Evolutionary conservation across 352 stramenopile genomes (phyloP).

Genomic region (Globisporangium recalcitrans): DNA sequence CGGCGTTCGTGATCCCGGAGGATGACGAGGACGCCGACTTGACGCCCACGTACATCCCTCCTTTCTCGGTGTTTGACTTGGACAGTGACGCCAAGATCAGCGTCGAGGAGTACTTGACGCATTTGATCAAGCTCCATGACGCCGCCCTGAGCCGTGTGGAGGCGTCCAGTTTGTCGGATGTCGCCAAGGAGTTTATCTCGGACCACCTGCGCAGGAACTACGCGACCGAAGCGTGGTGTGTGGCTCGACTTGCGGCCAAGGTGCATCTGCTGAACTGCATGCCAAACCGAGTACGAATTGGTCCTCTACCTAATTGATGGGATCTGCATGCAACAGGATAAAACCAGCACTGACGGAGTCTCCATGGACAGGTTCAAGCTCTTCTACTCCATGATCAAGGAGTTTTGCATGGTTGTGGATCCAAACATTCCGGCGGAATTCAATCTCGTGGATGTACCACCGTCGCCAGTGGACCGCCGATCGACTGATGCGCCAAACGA

Average conservation of each 20-base stretch:
- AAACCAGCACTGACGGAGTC: background rate
- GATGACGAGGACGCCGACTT: background rate
- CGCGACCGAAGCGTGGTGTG: constrained; percentile 15
- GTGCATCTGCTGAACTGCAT: background rate
- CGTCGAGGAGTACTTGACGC: constrained; percentile 14
- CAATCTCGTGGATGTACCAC: background rate
- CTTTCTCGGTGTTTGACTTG: constrained; percentile 10
- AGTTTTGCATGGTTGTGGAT: constrained; percentile 13
- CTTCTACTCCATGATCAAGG: constrained; percentile 20
- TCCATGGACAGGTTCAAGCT: constrained; percentile 10
- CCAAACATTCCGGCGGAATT: constrained; percentile 13
- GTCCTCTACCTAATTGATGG: background rate
- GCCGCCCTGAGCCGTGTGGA: constrained; percentile 3
- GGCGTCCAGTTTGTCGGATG: constrained; percentile 2
- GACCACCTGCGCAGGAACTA: constrained; percentile 13
- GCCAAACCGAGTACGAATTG: background rate
- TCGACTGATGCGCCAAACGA: background rate
- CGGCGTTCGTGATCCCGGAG: background rate
- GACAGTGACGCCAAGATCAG: constrained; percentile 10
- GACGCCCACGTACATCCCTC: constrained; percentile 10
- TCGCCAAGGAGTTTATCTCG: constrained; percentile 12
- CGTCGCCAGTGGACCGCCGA: background rate
- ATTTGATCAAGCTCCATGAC: constrained; percentile 7
- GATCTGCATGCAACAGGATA: constrained; percentile 6
- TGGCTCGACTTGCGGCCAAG: constrained; percentile 3